Base-by-base conservation (phyloP, 225 moss, liverwort and hornwort genomes). In the Physcomitrellopsis africana region DNA sequence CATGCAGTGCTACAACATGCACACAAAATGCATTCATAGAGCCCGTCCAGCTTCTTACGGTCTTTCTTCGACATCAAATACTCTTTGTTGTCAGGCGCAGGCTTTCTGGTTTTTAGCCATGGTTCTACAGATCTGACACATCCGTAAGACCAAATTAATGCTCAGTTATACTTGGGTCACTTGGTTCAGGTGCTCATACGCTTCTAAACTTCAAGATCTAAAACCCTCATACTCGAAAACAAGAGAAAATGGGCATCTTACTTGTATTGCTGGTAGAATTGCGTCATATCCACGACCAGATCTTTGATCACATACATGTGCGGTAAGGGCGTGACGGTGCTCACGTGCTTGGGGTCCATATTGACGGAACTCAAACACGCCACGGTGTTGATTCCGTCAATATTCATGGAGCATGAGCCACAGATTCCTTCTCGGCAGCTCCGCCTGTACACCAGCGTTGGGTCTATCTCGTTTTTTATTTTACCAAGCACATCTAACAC, bases 241-340 rank as follows among this genome's bases (percentile, higher is more conserved):
- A 14, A 1, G 18, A n/a, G 8, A 0, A 8, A 11, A 13, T 11
- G 19, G 20, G 45, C 54, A 64, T 51, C 67, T 75, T 89, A 90
- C 80, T 92, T 92, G 62, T 92, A 92, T 67, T 92, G 92, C 51
- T 69, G 80, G 66, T 90, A 92, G 53, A 92, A 92, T 64, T 90
- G 89, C 10, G 92, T 81, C 92, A 92, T 87, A 72, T 92, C 90
- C 16, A 87, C 87, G 9, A 92, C 92, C 79, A 92, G 63, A 75
- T 92, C 92, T 59, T 92, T 92, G 72, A 92, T 60, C 11, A 92
- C 92, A 73, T 79, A 90, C 90, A 92, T 92, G 48, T 90, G 92
- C 0, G 92, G 92, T 52, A 92, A 84, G 9, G 92, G 92, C 44
- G 92, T 82, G 79, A 92, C 88, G 26, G 72, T 75, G 56, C 82